phyloP scores from a whole-genome alignment of 1,139 yeast genomes.

The Diutina scorzettiae region DNA sequence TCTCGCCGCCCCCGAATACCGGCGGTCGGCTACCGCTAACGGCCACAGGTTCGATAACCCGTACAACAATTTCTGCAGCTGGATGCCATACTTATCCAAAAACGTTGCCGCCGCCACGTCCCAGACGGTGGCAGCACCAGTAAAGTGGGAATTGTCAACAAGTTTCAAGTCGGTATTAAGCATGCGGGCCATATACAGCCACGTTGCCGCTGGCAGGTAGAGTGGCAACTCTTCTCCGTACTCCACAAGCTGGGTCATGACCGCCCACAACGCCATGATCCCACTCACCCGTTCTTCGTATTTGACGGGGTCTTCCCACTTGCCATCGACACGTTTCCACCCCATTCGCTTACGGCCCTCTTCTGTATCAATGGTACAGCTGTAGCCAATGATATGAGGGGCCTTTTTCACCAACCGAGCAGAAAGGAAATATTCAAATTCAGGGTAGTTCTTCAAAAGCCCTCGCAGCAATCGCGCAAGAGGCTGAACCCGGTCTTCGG shows the following conservation, averaged over 20 bases:
- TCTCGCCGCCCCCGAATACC: slow-evolving; percentile 69
- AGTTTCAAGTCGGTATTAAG: slow-evolving; percentile 41
- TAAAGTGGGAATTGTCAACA: slow-evolving; percentile 58
- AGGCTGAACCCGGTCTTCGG: slow-evolving; percentile 72
- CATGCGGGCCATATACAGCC: slow-evolving; percentile 65
- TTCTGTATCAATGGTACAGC: slow-evolving; percentile 65
- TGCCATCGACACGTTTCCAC: slow-evolving; percentile 54
- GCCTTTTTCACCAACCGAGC: slow-evolving; percentile 88
- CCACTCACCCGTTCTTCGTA: slow-evolving; percentile 85
- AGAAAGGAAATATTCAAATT: slow-evolving; percentile 50
- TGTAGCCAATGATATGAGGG: slow-evolving; percentile 75
- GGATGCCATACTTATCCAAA: slow-evolving; percentile 46
- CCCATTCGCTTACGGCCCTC: slow-evolving; percentile 83
- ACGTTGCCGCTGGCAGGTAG: slow-evolving; percentile 35
- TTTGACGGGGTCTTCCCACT: slow-evolving; percentile 68
- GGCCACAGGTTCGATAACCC: slow-evolving; percentile 38
- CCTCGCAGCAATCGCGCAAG: slow-evolving; percentile 50
- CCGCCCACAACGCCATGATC: slow-evolving; percentile 70
- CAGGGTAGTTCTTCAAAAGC: slow-evolving; percentile 47
- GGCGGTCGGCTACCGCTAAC: slow-evolving; percentile 30
- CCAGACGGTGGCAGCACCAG: slow-evolving; percentile 82
- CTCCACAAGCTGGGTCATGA: slow-evolving; percentile 37
- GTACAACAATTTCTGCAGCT: slow-evolving; percentile 51
- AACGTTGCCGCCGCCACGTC: slow-evolving; percentile 63
- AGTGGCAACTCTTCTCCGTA: slow-evolving; percentile 8